Evolutionary conservation across 352 stramenopile genomes (phyloP).

Genomic region (Pythium periplocum): DNA sequence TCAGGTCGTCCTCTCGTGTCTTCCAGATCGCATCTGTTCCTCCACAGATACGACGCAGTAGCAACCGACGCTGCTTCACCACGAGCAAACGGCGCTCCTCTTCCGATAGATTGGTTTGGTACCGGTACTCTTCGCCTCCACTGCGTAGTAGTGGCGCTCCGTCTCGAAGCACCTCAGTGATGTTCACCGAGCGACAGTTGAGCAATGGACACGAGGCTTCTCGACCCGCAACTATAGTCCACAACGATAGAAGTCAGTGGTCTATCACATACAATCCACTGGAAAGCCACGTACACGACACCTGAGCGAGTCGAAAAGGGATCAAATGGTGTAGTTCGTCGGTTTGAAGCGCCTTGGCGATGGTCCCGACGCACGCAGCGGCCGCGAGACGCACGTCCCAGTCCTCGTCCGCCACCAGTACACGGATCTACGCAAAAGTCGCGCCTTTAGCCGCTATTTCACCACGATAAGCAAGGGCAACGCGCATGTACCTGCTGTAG

Average conservation of each 20-base stretch:
- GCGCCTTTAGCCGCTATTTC: neutral
- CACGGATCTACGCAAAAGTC: slow-evolving; percentile 30
- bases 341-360: slow-evolving; percentile 35
- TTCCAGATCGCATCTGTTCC: slow-evolving; percentile 43
- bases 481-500: slow-evolving; percentile 28
- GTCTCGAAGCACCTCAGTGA: slow-evolving; percentile 47
- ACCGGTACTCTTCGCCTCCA: slow-evolving; percentile 79
- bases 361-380: slow-evolving; percentile 51
- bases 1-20: slow-evolving; percentile 51
- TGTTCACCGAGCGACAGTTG: slow-evolving; percentile 52
- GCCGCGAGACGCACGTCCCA: slow-evolving; percentile 77
- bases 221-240: slow-evolving; percentile 35
- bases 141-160: slow-evolving; percentile 66
- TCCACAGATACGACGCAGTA: slow-evolving; percentile 65
- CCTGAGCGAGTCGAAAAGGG: slow-evolving; percentile 32
- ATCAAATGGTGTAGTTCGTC: slow-evolving; percentile 17
- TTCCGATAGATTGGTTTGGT: slow-evolving; percentile 49
- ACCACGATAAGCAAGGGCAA: neutral
- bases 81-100: slow-evolving; percentile 45
- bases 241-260: neutral
- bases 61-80: slow-evolving; percentile 55
- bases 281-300: slow-evolving; percentile 29
- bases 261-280: neutral
- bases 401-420: slow-evolving; percentile 37
- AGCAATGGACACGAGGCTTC: slow-evolving; percentile 32